Evolutionary conservation across 129 eudicot species (phyloP).

Genomic region (Calendula officinalis): DNA sequence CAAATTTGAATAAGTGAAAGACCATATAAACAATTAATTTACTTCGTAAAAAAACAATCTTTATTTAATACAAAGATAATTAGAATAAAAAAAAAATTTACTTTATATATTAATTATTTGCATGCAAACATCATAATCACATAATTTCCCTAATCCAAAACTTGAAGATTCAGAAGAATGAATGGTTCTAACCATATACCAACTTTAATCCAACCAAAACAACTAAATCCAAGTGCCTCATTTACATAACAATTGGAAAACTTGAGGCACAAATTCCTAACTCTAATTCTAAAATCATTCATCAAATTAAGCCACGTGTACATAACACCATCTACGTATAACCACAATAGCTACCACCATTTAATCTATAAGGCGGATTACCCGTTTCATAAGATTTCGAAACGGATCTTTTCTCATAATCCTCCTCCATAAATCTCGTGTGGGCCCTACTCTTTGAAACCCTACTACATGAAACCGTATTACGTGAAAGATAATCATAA

Average conservation of each 20-base stretch:
- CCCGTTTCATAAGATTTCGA: slow-evolving; percentile 30
- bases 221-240: slow-evolving; percentile 30
- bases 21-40: too few relatives aligned
- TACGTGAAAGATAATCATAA: slow-evolving; percentile 40
- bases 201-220: slow-evolving; percentile 19
- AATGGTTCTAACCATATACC: slow-evolving; percentile 21
- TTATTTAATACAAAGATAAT: too few relatives aligned
- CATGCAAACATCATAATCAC: neutral
- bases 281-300: slow-evolving; percentile 23
- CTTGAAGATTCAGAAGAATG: slow-evolving; percentile 5
- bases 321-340: slow-evolving; percentile 32
- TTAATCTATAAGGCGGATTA: slow-evolving; percentile 37
- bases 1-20: too few relatives aligned
- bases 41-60: too few relatives aligned
- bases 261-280: slow-evolving; percentile 39
- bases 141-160: neutral
- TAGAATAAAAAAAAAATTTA: too few relatives aligned
- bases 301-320: slow-evolving; percentile 25
- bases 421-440: slow-evolving; percentile 49
- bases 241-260: slow-evolving; percentile 39
- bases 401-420: slow-evolving; percentile 42
- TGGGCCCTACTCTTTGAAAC: slow-evolving; percentile 44
- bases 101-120: too few relatives aligned
- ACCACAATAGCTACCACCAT: slow-evolving; percentile 25
- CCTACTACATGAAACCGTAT: slow-evolving; percentile 57